Percentiles rank a stretch among this genome's conserved stretches.
These are phyloP conservation scores for Fragaria vesca DNA, from an alignment of 306 rosid species.

Conservation along the genomic window DNA sequence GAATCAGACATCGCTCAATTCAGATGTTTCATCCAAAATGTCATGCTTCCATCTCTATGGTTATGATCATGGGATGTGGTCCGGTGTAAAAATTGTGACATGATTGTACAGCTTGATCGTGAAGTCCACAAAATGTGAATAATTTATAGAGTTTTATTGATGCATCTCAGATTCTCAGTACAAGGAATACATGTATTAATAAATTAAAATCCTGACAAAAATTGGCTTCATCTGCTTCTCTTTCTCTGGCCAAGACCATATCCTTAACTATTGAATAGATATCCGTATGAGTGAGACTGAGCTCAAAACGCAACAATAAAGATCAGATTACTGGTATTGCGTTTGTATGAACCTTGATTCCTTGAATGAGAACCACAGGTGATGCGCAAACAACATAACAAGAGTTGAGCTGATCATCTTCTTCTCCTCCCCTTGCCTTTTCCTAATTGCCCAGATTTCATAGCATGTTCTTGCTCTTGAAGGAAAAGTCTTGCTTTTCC, in stretches of 20 bases:
- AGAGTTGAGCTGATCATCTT: conserved; percentile 29
- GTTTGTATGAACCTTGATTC: background rate
- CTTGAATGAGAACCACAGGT: background rate
- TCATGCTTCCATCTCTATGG: background rate
- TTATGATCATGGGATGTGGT: background rate
- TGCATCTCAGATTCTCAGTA: background rate
- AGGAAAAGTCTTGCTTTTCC: conserved; percentile 74
- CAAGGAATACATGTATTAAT: background rate
- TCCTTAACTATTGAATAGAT: background rate
- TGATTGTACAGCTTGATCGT: background rate
- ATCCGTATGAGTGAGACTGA: background rate
- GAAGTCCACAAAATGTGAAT: background rate
- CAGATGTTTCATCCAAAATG: background rate
- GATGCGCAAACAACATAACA: background rate
- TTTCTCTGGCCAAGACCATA: background rate
- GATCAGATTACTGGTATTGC: background rate
- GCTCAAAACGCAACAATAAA: background rate
- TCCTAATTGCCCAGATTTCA: conserved; percentile 89
- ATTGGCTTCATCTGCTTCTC: background rate
- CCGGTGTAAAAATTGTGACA: background rate
- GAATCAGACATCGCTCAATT: background rate
- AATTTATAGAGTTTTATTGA: background rate
- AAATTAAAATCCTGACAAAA: background rate
- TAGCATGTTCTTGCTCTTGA: conserved; percentile 81
- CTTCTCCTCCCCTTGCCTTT: conserved; percentile 73